Conservation (phyloP, 371 early-diverging fungal species). For the Zychaea mexicana region DNA sequence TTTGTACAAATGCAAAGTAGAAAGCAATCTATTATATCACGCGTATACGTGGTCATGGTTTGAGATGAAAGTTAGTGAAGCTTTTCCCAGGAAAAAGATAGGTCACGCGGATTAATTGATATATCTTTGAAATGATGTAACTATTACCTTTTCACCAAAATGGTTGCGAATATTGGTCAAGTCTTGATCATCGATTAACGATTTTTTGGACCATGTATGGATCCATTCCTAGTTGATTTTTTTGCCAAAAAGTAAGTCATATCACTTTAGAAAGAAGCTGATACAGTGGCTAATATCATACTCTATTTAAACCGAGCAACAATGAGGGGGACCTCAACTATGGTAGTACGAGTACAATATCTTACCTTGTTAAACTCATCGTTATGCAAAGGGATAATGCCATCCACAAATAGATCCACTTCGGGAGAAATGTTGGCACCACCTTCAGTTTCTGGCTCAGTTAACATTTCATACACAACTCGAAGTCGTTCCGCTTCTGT, state of each 20-base stretch:
- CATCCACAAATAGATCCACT: conserved; percentile 62
- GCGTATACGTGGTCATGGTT: too few species aligned
- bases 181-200: conserved; percentile 71
- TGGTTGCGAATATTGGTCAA: conserved; percentile 70
- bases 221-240: conserved; percentile 64
- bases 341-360: too few species aligned
- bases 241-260: background rate
- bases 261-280: too few species aligned
- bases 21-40: conserved; percentile 57
- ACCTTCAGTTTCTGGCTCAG: conserved; percentile 63
- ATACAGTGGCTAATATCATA: too few species aligned
- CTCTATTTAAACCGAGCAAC: too few species aligned
- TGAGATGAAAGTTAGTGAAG: too few species aligned
- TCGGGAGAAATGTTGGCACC: conserved; percentile 70
- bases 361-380: conserved; percentile 70
- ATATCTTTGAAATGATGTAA: too few species aligned
- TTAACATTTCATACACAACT: conserved; percentile 74
- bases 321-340: too few species aligned
- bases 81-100: too few species aligned
- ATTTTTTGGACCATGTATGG: conserved; percentile 76
- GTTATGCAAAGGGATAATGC: conserved; percentile 80
- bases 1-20: conserved; percentile 92
- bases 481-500: conserved; percentile 78
- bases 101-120: too few species aligned
- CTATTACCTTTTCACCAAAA: conserved; percentile 78